These are phyloP conservation scores for Penicillium taxi DNA, from an alignment of 495 filamentous ascomycete species.

Conservation along the genomic window DNA sequence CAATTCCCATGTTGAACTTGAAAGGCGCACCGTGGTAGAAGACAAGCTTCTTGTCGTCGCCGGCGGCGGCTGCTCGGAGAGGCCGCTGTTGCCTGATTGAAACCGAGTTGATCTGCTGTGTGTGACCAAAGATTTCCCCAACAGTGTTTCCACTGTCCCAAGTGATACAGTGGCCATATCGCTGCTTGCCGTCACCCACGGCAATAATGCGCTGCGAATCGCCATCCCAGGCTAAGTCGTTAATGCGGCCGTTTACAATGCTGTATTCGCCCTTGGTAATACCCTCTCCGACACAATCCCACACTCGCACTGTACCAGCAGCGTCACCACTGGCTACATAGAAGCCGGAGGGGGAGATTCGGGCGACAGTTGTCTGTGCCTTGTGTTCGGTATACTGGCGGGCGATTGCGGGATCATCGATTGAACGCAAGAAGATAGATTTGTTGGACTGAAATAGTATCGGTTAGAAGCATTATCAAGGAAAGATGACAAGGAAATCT, in stretches of 20 bases:
- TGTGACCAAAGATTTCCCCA: conserved; percentile 87
- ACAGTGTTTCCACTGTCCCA: conserved; percentile 94
- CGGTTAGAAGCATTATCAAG: conserved; percentile 6
- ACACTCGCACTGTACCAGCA: conserved; percentile 75
- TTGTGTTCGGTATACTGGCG: conserved; percentile 91
- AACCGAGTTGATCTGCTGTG: conserved; percentile 80
- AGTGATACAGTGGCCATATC: conserved; percentile 89
- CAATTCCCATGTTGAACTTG: conserved; percentile 74
- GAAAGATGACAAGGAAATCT: neutral
- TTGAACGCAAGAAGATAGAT: conserved; percentile 87
- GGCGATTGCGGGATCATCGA: conserved; percentile 74
- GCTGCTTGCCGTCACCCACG: conserved; percentile 88
- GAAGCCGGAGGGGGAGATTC: conserved; percentile 90
- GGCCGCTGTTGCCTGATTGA: conserved; percentile 85
- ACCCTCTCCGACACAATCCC: conserved; percentile 62
- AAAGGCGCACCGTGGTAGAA: conserved; percentile 93
- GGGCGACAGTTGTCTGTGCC: conserved; percentile 77
- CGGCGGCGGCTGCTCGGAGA: conserved; percentile 79
- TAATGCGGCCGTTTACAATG: conserved; percentile 91
- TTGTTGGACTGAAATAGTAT: conserved; percentile 67
- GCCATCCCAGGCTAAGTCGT: conserved; percentile 95
- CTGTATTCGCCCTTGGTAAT: conserved; percentile 73
- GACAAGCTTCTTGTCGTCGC: conserved; percentile 79
- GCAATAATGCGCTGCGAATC: conserved; percentile 94
- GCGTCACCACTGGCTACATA: conserved; percentile 92